Base-by-base conservation (phyloP, 2,329 filamentous ascomycete species). In the Trichoderma harzianum region DNA sequence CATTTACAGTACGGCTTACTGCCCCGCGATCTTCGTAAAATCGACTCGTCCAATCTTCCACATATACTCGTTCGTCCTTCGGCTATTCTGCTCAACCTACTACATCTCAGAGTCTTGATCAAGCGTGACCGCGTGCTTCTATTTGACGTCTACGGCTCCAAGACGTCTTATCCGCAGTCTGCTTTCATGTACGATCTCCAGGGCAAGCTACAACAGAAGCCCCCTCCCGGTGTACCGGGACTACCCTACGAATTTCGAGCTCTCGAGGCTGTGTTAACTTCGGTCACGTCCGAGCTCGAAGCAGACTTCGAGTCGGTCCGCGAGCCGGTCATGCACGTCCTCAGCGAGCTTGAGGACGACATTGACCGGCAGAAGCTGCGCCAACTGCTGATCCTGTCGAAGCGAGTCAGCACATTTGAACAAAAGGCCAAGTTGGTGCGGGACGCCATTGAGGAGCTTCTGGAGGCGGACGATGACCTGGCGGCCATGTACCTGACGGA, bases 161-260 rank as follows among this genome's bases (percentile, higher is more conserved):
- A 94, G 72, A 94, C 97, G 76, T 97, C 94, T 0, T 97, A 98
- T 78, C 94, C 95, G 36, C 96, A 98, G 80, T 97, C 94, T 5
- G 90, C 96, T 16, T 99, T 99, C 83, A 97, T 99, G 90, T 98
- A 98, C 82, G 96, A 98, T 78, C 84, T 99, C 24, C 94, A 98
- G 80, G 93, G 93, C 14, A 97, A 97, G 79, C 85, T 99, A 58
- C 91, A 93, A 74, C 94, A 97, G 78, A 95, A 94, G 80, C 76
- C 79, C 16, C 62, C 74, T 2, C 84, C 87, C 1, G 82, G 84
- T n/a, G 87, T 89, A 18, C 88, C 87, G 43, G 88, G 89, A 3
- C 86, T 99, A 6, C 93, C 96, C 0, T 99, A 99, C 81, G 96
- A 99, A 81, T 97, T 98, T 81, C 92, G 96, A 32, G 96, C 96